These are phyloP conservation scores for Seminavis robusta DNA, from an alignment of 108 stramenopile genomes.

Conservation along the genomic window DNA sequence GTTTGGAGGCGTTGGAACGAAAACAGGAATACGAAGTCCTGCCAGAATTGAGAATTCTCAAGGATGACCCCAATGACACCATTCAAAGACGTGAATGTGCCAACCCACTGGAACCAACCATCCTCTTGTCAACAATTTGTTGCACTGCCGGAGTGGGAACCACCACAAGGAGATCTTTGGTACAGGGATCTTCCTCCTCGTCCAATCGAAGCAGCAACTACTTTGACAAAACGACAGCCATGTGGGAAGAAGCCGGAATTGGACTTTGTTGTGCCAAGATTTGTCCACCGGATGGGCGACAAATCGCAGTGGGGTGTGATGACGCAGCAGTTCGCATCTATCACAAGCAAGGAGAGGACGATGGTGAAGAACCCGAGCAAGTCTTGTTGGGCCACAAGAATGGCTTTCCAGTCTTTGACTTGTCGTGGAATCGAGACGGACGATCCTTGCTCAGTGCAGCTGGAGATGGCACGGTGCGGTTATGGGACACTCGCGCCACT, in stretches of 20 bases:
- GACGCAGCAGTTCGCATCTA: slow-evolving; percentile 78
- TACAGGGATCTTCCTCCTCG: slow-evolving; percentile 12
- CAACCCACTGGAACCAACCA: slow-evolving; percentile 66
- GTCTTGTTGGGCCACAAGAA: slow-evolving; percentile 88
- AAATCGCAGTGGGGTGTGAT: slow-evolving; percentile 81
- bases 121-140: slow-evolving; percentile 65
- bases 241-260: slow-evolving; percentile 79
- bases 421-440: slow-evolving; percentile 84
- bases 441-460: slow-evolving; percentile 79
- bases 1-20: slow-evolving; percentile 83
- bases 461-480: slow-evolving; percentile 78
- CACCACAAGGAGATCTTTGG: neutral
- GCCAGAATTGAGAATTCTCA: neutral
- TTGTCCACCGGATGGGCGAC: slow-evolving; percentile 74
- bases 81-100: neutral
- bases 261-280: slow-evolving; percentile 74
- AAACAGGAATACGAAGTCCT: slow-evolving; percentile 71
- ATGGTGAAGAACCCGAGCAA: slow-evolving; percentile 36
- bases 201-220: slow-evolving; percentile 6
- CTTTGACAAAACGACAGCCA: slow-evolving; percentile 13
- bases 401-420: slow-evolving; percentile 86
- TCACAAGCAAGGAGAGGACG: slow-evolving; percentile 26
- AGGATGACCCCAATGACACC: neutral
- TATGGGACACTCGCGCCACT: slow-evolving; percentile 86
- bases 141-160: neutral